Evolutionary conservation across 352 stramenopile genomes (phyloP), one percentile per base, ranked within the genome.

Genomic region (Phytophthora agathidicida): DNA sequence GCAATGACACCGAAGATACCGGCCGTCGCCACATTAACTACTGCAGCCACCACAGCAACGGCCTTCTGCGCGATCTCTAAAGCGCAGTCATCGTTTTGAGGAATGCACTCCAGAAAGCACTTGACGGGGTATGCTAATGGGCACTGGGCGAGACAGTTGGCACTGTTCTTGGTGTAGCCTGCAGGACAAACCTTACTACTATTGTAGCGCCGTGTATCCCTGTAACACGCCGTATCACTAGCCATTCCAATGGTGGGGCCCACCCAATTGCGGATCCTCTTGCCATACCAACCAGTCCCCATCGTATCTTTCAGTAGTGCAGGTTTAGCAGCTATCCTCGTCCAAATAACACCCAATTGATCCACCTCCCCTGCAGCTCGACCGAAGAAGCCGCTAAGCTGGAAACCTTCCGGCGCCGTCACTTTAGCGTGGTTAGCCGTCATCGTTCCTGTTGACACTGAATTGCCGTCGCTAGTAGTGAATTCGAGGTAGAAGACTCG

Each of bases 121-220:
- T 33, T 46, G 7, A 57, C 47, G 1, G 75, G 75, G 49, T 82
- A 84, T 22, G 79, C 63, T 26, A 84, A 23, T 7, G 73, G 73
- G 26, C 73, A 83, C 35, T 77, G 26, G 10, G 59, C 50, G 3
- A 67, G 37, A 16, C 58, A 67, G 2, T 32, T 30, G 11, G 8
- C 39, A 2, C 28, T 47, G 20, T 53, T 27, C 14, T 32, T 38
- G 7, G 7, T 51, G 32, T 54, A 65, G 20, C 56, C 56, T 53
- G 20, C 11, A 24, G 56, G 46, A 5, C 56, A 65, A n/a, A 43
- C 39, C 13, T 37, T 24, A 35, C n/a, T 59, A 24, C 35, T 42
- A 17, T 65, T 60, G 14, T 35, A 60, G n/a, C 47, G 38, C 19
- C 35, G 9, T 17, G 26, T 53, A 45, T 63, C 33, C 30, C 59